These are phyloP conservation scores for Bryoerythrophyllum caledonicum DNA, from an alignment of 225 moss, liverwort and hornwort genomes.

Conservation along the genomic window DNA sequence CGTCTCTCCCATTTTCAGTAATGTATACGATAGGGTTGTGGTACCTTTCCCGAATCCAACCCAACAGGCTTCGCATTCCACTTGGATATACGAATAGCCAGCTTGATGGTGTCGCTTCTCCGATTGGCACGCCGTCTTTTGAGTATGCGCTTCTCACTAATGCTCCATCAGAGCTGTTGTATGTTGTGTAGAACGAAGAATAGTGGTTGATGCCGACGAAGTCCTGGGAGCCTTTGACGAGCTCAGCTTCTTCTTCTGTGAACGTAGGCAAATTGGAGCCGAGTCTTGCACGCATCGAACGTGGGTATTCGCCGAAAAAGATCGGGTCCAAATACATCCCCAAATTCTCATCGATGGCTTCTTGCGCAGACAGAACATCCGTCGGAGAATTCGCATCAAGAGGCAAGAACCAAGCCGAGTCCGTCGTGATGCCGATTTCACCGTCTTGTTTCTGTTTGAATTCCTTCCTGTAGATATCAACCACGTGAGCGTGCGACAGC, in stretches of 20 bases:
- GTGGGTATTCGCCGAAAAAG: constrained; percentile 61
- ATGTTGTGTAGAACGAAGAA: constrained; percentile 43
- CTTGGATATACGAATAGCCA: constrained; percentile 58
- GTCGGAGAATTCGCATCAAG: background rate
- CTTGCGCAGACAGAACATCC: background rate
- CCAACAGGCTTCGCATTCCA: constrained; percentile 51
- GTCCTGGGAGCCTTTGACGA: constrained; percentile 55
- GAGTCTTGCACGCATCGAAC: constrained; percentile 2
- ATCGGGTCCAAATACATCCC: constrained; percentile 25
- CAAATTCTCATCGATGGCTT: constrained; percentile 12
- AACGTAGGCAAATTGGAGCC: constrained; percentile 57
- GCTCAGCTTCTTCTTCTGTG: constrained; percentile 21
- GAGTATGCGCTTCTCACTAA: constrained; percentile 31
- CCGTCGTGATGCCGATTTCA: constrained; percentile 48
- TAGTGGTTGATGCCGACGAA: constrained; percentile 71
- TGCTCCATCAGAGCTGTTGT: constrained; percentile 4
- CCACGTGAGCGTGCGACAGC: background rate
- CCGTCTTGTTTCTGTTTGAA: constrained; percentile 37
- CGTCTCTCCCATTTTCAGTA: constrained; percentile 62
- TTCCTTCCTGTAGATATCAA: background rate
- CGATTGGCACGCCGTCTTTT: constrained; percentile 30
- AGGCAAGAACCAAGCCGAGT: constrained; percentile 1
- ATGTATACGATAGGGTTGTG: constrained; percentile 50
- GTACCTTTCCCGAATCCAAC: constrained; percentile 51
- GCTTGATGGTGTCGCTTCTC: constrained; percentile 34